Base-by-base conservation (phyloP, 805 yeast genomes). In the Saturnispora mendoncae region DNA sequence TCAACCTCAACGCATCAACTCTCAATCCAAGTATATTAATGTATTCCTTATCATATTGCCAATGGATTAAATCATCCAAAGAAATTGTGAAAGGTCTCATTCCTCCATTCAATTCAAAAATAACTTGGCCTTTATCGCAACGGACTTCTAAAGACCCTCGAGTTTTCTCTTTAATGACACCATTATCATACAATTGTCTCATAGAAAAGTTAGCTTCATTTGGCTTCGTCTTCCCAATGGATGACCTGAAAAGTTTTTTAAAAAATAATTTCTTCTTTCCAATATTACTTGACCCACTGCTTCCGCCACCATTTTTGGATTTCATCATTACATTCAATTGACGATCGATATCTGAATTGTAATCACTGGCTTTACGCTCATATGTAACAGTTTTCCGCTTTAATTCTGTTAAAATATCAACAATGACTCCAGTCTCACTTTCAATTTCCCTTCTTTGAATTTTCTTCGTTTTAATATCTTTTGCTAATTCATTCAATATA, bases 401-500 rank as follows among this genome's bases (percentile, higher is more conserved):
- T 43, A 75, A 54, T 46, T 71, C 73, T 6, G 60, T 53, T 35
- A 67, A 53, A 0, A 78, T 68, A 10, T 62, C 65, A 21, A 59
- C 46, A 9, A 74, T 69, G 8, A 67, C 58, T 12, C 53, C 58
- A 27, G 69, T 52, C 46, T 72, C 74, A 14, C 60, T 54, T 19
- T 64, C 63, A 9, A 76, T 53, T 29, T 61, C 57, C 28, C 57
- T 55, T 46, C 75, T 58, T 46, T 68, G 74, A 9, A 62, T 55
- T 47, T 66, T 69, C 49, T 70, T 68, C 39, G 60, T 56, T 49
- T 62, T 66, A 48, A 92, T 85, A 48, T 90, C 97, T 41, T 71
- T 62, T 0, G 96, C 94, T 46, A 92, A 80, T 47, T 84, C 85
- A 53, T 87, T 86, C 44, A 92, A 61, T 12, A 92, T 55, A 18